Base-by-base conservation (phyloP, 495 filamentous ascomycete species). In the Hypoxylon cercidicola region DNA sequence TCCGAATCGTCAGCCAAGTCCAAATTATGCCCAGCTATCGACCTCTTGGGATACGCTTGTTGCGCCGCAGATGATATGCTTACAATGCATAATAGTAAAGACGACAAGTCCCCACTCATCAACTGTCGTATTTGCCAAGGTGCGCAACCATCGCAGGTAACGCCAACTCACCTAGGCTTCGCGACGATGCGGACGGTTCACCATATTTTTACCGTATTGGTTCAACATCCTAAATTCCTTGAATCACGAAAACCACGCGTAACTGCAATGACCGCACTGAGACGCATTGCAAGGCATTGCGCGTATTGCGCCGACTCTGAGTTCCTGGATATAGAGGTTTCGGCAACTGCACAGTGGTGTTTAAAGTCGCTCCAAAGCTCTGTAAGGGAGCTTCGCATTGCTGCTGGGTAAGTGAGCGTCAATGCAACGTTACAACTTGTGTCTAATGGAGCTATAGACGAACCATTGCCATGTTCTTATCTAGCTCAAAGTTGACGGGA, bases 361-460 rank as follows among this genome's bases (percentile, higher is more conserved):
- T 73, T 98, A 1, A 83, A 88, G 55, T 92, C 90, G 2, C 77
- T 97, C 18, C 84, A 86, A 46, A 97, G 93, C 71, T 94, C 93
- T 6, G 74, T 90, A 19, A 86, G 95, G 70, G 95, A 98, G 70
- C 79, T 98, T 48, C 88, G 95, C 11, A 83, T 97, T 70, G 90
- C 89, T 21, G 90, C 93, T 66, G 90, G 85, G 81, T 89, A 75
- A 65, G 77, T 54, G 63, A 32, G 13, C 21, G 10, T 6, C 19
- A 54, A 51, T 52, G 7, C 1, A 12, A 15, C 12, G 40, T 16
- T 0, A 13, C 41, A 25, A 16, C 23, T 41, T 32, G 5, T 32
- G 28, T 60, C 71, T 84, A 67, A 84, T 66, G 12, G 43, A 15
- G 21, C 19, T 64, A 7, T 70, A 92, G 91, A 9, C 82, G 86